Percentiles rank a stretch among this genome's conserved stretches.
Evolutionary conservation across 1,284 basidiomycete species (phyloP).

Genomic region (Fomitopsis pinicola): DNA sequence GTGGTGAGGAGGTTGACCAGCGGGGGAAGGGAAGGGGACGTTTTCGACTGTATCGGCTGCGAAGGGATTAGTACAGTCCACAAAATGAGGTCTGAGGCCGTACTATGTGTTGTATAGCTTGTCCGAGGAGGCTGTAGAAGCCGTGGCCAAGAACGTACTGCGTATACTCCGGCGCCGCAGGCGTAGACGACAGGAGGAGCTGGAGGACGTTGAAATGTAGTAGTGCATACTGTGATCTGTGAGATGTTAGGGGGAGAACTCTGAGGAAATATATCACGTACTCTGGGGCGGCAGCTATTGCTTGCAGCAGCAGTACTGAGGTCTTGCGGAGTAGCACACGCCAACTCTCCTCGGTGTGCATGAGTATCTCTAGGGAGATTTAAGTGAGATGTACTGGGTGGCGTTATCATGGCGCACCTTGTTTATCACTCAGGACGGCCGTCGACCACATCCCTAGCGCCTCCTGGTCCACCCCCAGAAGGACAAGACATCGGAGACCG

Average conservation of each 20-base stretch:
- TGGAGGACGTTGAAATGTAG: conserved; percentile 39
- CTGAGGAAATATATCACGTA: conserved; percentile 25
- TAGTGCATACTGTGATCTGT: conserved; percentile 35
- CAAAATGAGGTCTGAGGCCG: conserved; percentile 4
- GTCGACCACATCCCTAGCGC: conserved; percentile 51
- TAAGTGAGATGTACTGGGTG: neutral
- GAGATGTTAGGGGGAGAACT: conserved; percentile 3
- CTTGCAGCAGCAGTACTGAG: conserved; percentile 44
- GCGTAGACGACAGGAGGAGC: conserved; percentile 27
- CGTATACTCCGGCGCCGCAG: conserved; percentile 27
- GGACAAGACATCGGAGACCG: conserved; percentile 57
- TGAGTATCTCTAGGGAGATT: neutral
- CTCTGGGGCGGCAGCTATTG: conserved; percentile 44
- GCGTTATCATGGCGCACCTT: conserved; percentile 31
- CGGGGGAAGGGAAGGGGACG: conserved; percentile 36
- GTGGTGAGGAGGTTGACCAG: conserved; percentile 38
- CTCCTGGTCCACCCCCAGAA: conserved; percentile 52
- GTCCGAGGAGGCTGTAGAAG: conserved; percentile 35
- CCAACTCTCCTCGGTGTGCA: conserved; percentile 45
- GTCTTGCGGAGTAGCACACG: conserved; percentile 49
- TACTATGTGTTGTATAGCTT: conserved; percentile 26
- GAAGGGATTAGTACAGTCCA: neutral
- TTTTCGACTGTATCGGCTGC: conserved; percentile 39
- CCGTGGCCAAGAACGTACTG: conserved; percentile 39
- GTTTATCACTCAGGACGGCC: conserved; percentile 32